A percentile compares a stretch with the other conserved stretches of the same genome.
phyloP scores from a whole-genome alignment of 2,329 filamentous ascomycete genomes.

The Xylariaceae sp. region DNA sequence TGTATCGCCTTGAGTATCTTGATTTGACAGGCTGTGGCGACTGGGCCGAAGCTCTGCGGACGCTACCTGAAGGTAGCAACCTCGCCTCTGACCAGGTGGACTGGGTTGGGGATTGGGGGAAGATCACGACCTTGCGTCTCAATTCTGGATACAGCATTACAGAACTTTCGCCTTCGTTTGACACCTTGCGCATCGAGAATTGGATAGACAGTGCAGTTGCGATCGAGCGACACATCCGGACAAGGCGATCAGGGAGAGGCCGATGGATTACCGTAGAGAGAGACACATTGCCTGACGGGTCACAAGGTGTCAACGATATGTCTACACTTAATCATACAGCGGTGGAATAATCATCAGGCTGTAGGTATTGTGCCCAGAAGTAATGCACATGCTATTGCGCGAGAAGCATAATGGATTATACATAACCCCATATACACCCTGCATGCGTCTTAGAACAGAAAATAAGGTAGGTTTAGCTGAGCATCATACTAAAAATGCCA shows the following conservation, averaged over 20 bases:
- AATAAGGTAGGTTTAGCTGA: too few species aligned
- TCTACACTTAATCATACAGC: too few species aligned
- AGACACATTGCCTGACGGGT: slow-evolving; percentile 29
- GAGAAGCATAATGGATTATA: too few species aligned
- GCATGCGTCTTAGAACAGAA: too few species aligned
- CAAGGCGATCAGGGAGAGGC: slow-evolving; percentile 44
- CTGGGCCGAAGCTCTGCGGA: slow-evolving; percentile 50
- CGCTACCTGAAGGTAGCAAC: slow-evolving; percentile 41
- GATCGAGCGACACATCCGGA: slow-evolving; percentile 47
- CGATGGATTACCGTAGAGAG: slow-evolving; percentile 47
- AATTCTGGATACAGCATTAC: slow-evolving; percentile 40
- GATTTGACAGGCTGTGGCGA: slow-evolving; percentile 56
- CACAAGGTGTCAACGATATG: too few species aligned
- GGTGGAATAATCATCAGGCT: too few species aligned
- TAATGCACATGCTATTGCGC: too few species aligned
- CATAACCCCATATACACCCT: too few species aligned
- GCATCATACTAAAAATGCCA: too few species aligned
- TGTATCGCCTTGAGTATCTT: slow-evolving; percentile 58
- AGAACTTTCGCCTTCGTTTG: slow-evolving; percentile 32
- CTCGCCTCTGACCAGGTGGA: slow-evolving; percentile 40
- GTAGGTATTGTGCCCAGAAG: too few species aligned
- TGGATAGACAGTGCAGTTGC: slow-evolving; percentile 36
- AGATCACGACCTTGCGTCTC: slow-evolving; percentile 44
- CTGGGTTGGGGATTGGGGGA: slow-evolving; percentile 53
- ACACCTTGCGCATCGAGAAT: slow-evolving; percentile 33